Percentiles rank a stretch among this genome's conserved stretches.
These are phyloP conservation scores for Chernovozyma aurita DNA, from an alignment of 1,139 yeast species.

Conservation along the genomic window DNA sequence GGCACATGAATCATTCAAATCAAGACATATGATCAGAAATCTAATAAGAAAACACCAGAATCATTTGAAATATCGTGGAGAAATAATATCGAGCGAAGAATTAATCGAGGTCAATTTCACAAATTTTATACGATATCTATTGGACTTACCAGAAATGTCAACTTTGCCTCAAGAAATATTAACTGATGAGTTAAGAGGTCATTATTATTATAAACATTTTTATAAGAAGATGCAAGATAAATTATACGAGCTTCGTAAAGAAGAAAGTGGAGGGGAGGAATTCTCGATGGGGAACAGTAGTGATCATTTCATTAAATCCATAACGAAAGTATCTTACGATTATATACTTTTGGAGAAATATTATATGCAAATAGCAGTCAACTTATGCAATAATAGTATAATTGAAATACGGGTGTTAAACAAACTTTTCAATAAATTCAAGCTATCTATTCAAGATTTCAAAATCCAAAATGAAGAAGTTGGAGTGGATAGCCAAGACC, in stretches of 20 bases:
- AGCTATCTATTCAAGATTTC: conserved; percentile 10
- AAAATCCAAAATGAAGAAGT: conserved; percentile 8
- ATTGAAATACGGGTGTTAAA: conserved; percentile 23
- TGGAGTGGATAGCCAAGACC: background rate
- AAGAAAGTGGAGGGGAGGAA: conserved; percentile 26
- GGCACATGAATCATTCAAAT: conserved; percentile 27
- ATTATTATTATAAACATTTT: conserved; percentile 26
- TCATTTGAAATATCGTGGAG: conserved; percentile 1
- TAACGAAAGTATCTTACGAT: conserved; percentile 39
- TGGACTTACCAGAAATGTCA: conserved; percentile 27
- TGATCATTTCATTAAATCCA: conserved; percentile 15
- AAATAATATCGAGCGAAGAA: conserved; percentile 28
- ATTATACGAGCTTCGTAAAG: conserved; percentile 24
- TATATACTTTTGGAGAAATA: conserved; percentile 39
- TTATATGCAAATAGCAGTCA: conserved; percentile 34
- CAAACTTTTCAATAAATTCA: conserved; percentile 20
- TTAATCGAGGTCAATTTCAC: conserved; percentile 35
- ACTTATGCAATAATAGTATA: conserved; percentile 30
- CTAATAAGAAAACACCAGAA: conserved; percentile 20
- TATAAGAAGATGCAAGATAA: conserved; percentile 24
- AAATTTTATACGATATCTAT: conserved; percentile 34
- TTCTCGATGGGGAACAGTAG: conserved; percentile 6
- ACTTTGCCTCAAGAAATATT: conserved; percentile 15
- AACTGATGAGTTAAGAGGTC: conserved; percentile 20
- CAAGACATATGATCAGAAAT: conserved; percentile 26